Percentiles rank a stretch among this genome's conserved stretches.
Evolutionary conservation across 2,329 filamentous ascomycete species (phyloP).

Genomic region (Didymella glomerata): DNA sequence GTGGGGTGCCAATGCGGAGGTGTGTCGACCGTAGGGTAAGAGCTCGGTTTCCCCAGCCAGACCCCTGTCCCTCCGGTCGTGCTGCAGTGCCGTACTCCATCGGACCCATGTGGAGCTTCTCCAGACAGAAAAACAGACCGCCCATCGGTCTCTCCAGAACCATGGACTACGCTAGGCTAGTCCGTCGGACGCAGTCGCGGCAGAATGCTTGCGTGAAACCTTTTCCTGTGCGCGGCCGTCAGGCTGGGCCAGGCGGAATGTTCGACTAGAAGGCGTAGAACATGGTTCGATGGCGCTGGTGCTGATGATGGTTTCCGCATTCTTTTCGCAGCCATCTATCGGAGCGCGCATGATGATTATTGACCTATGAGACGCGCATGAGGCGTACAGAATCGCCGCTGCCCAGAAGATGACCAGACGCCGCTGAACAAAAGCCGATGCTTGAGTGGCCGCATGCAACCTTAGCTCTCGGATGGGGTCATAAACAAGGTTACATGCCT

Average conservation of each 20-base stretch:
- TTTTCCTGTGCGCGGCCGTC: constrained; percentile 19
- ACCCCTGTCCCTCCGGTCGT: constrained; percentile 5
- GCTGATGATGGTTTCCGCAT: constrained; percentile 5
- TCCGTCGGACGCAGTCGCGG: constrained; percentile 5
- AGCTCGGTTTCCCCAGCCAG: constrained; percentile 9
- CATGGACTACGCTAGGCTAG: constrained; percentile 9
- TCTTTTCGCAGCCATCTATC: constrained; percentile 10
- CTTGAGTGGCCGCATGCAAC: constrained; percentile 18
- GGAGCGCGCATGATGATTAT: constrained; percentile 1
- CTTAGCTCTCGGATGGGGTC: neutral
- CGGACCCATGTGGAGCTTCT: constrained; percentile 14
- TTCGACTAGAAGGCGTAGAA: neutral
- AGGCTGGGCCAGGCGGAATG: neutral
- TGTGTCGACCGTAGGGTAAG: neutral
- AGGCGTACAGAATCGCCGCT: constrained; percentile 15
- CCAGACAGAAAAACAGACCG: constrained; percentile 10
- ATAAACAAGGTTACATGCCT: constrained; percentile 21
- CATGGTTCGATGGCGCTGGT: neutral
- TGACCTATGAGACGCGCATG: constrained; percentile 15
- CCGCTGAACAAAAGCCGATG: constrained; percentile 22
- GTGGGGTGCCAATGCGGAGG: constrained; percentile 24
- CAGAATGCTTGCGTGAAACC: neutral
- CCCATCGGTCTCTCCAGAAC: constrained; percentile 6
- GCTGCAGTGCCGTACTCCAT: constrained; percentile 1
- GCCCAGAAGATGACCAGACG: constrained; percentile 12